Percentiles rank a stretch among this genome's conserved stretches.
These are phyloP conservation scores for Cytospora chrysosperma DNA, from an alignment of 2,329 filamentous ascomycete genomes.

Conservation along the genomic window DNA sequence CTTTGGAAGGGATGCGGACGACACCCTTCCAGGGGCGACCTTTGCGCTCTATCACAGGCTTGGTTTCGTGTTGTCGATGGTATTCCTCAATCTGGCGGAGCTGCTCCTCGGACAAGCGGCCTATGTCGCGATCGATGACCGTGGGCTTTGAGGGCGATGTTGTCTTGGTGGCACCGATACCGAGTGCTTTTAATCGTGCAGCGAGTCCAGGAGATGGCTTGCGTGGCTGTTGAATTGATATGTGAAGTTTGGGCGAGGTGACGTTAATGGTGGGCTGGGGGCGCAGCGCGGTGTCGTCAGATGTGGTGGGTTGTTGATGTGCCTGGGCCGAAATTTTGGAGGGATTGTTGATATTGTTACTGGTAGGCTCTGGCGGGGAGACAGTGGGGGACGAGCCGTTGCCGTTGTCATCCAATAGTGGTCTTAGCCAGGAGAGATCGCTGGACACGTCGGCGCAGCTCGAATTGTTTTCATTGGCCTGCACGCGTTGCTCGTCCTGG, in stretches of 20 bases:
- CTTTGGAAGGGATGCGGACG: constrained; percentile 47
- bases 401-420: constrained; percentile 28
- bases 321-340: constrained; percentile 22
- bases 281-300: constrained; percentile 26
- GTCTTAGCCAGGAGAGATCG: constrained; percentile 40
- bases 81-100: constrained; percentile 67
- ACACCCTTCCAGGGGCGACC: constrained; percentile 72
- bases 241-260: constrained; percentile 28
- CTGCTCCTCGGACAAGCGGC: constrained; percentile 69
- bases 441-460: constrained; percentile 43
- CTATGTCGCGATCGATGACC: constrained; percentile 49
- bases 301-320: constrained; percentile 25
- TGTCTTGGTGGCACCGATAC: constrained; percentile 51
- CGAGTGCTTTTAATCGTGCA: constrained; percentile 63
- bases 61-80: constrained; percentile 56
- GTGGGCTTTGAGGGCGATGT: constrained; percentile 36
- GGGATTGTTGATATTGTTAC: constrained; percentile 16
- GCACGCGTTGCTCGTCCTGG: constrained; percentile 8
- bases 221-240: constrained; percentile 40
- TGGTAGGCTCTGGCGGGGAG: constrained; percentile 7
- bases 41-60: constrained; percentile 58
- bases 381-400: constrained; percentile 9
- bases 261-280: constrained; percentile 16
- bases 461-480: constrained; percentile 29
- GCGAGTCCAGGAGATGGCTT: constrained; percentile 65